phyloP scores from a whole-genome alignment of 768 basidiomycete genomes.

The Hydnomerulius pinastri region DNA sequence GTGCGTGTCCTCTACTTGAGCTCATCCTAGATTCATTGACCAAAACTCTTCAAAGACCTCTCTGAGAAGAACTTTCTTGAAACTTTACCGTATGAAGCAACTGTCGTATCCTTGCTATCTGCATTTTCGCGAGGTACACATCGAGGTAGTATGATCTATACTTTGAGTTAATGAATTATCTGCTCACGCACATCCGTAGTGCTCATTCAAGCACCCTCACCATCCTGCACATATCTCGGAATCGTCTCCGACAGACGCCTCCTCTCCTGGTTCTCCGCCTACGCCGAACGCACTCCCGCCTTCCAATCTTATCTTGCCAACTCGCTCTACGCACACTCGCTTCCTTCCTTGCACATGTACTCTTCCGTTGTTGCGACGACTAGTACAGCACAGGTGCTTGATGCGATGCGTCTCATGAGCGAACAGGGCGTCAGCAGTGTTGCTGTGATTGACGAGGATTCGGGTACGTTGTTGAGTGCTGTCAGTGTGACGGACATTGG shows the following conservation, averaged over 20 bases:
- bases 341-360: constrained; percentile 68
- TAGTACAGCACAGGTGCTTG: constrained; percentile 63
- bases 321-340: constrained; percentile 53
- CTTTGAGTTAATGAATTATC: background rate
- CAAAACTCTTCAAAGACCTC: constrained; percentile 54
- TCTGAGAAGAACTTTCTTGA: constrained; percentile 85
- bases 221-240: constrained; percentile 55
- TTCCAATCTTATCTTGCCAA: constrained; percentile 46
- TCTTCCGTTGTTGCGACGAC: constrained; percentile 62
- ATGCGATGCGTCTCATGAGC: constrained; percentile 86
- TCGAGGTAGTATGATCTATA: constrained; percentile 49
- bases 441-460: constrained; percentile 71
- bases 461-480: constrained; percentile 64
- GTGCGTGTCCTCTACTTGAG: constrained; percentile 43
- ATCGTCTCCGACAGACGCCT: constrained; percentile 75
- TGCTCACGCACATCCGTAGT: constrained; percentile 37
- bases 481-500: constrained; percentile 85
- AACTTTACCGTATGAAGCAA: constrained; percentile 61
- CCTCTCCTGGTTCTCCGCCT: constrained; percentile 67
- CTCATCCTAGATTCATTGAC: background rate
- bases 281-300: constrained; percentile 44
- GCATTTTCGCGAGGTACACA: constrained; percentile 74
- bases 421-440: constrained; percentile 84
- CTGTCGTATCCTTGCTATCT: constrained; percentile 59
- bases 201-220: constrained; percentile 51